Evolutionary conservation across 768 basidiomycete species (phyloP).

Genomic region (Boletellus ananas): DNA sequence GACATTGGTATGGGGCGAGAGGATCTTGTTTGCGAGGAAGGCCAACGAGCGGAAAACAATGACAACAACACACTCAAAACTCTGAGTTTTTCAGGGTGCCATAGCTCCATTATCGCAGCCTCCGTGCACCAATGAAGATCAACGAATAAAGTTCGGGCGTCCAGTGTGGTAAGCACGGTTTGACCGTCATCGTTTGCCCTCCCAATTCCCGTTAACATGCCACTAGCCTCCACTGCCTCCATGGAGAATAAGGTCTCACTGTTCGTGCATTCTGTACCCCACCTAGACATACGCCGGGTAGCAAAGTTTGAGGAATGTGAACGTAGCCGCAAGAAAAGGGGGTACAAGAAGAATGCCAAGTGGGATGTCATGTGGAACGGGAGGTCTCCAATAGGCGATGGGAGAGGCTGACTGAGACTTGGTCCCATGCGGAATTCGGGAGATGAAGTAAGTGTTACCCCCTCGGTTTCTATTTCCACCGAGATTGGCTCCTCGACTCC

Average conservation of each 20-base stretch:
- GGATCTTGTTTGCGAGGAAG: constrained; percentile 8
- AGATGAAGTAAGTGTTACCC: constrained; percentile 40
- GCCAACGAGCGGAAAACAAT: constrained; percentile 26
- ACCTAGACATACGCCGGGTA: constrained; percentile 27
- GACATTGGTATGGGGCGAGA: constrained; percentile 35
- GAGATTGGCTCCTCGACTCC: constrained; percentile 44
- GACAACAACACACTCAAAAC: constrained; percentile 50
- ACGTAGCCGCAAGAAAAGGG: constrained; percentile 52
- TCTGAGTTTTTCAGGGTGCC: constrained; percentile 57
- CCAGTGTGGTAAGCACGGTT: constrained; percentile 37
- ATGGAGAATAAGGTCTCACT: constrained; percentile 54
- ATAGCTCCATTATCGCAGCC: constrained; percentile 60
- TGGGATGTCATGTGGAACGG: constrained; percentile 44
- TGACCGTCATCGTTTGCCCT: constrained; percentile 46
- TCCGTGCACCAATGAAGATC: constrained; percentile 52
- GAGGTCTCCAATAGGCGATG: constrained; percentile 33
- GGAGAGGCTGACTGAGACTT: constrained; percentile 12
- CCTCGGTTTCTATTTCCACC: constrained; percentile 55
- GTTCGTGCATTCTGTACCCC: constrained; percentile 37
- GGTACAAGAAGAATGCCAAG: constrained; percentile 43
- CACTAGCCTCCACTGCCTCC: constrained; percentile 50
- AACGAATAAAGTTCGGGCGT: constrained; percentile 40
- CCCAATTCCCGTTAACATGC: constrained; percentile 45
- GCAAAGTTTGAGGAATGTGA: constrained; percentile 28
- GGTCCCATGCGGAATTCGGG: constrained; percentile 39